Conservation (phyloP, 2,329 filamentous ascomycete species). For the Microcyclospora pomicola region DNA sequence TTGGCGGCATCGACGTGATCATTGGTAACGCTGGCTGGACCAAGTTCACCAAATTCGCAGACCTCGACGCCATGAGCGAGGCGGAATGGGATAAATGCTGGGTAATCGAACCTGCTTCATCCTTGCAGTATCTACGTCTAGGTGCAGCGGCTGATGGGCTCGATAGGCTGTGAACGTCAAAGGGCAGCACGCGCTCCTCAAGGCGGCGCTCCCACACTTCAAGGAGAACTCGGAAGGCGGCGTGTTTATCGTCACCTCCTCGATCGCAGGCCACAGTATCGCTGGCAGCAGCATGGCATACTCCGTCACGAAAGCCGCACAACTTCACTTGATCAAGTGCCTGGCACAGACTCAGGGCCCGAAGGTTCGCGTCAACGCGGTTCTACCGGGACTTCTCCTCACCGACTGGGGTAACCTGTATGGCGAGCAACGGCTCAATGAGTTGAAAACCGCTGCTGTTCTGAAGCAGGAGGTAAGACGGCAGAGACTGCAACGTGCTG, state of each 20-base stretch:
- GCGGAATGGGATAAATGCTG: slow-evolving; percentile 55
- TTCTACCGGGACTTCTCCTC: slow-evolving; percentile 49
- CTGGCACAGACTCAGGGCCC: slow-evolving; percentile 48
- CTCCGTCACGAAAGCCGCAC: slow-evolving; percentile 62
- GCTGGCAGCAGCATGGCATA: slow-evolving; percentile 52
- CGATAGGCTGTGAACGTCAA: slow-evolving; percentile 41
- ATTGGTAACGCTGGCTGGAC: slow-evolving; percentile 65
- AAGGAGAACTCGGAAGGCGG: slow-evolving; percentile 48
- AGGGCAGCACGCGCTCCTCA: slow-evolving; percentile 36
- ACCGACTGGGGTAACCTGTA: slow-evolving; percentile 47
- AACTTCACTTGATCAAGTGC: slow-evolving; percentile 52
- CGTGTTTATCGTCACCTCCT: slow-evolving; percentile 47
- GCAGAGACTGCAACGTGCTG: neutral
- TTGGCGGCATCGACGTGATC: slow-evolving; percentile 62
- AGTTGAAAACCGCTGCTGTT: slow-evolving; percentile 40
- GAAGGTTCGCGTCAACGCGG: slow-evolving; percentile 50
- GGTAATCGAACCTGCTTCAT: slow-evolving; percentile 7
- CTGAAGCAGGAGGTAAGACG: slow-evolving; percentile 44
- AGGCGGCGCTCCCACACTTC: slow-evolving; percentile 44
- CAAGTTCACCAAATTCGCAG: slow-evolving; percentile 42
- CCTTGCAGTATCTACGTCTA: no score
- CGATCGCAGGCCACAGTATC: slow-evolving; percentile 39
- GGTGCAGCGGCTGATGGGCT: no score
- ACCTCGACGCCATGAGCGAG: slow-evolving; percentile 44
- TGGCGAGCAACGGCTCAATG: slow-evolving; percentile 42